A percentile compares a stretch with the other conserved stretches of the same genome.
These are phyloP conservation scores for Phoma sp. DNA, from an alignment of 2,329 filamentous ascomycete genomes.

Conservation along the genomic window DNA sequence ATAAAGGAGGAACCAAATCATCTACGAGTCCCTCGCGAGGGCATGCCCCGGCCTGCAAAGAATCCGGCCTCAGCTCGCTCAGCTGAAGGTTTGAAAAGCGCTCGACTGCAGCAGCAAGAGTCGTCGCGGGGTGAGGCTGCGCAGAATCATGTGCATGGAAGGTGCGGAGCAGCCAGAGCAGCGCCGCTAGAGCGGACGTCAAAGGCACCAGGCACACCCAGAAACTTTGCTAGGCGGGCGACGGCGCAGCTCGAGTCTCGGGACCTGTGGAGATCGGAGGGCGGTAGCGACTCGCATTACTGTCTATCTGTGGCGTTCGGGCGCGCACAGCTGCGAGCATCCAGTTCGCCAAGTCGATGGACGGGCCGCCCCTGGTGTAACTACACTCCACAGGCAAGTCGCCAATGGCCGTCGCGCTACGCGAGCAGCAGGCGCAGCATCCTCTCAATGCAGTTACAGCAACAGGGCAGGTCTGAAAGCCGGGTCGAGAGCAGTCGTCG, in stretches of 20 bases:
- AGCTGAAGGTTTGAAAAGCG: conserved; percentile 35
- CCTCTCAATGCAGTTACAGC: conserved; percentile 20
- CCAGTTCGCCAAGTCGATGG: conserved; percentile 14
- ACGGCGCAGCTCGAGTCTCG: conserved; percentile 24
- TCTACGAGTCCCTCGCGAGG: conserved; percentile 35
- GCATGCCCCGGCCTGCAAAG: conserved; percentile 29
- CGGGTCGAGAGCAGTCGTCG: conserved; percentile 1
- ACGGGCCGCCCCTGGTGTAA: conserved; percentile 11
- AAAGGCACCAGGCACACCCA: conserved; percentile 1
- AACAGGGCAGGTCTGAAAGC: conserved; percentile 3
- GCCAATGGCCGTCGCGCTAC: conserved; percentile 11
- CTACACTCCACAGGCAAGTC: conserved; percentile 12
- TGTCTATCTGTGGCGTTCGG: conserved; percentile 34
- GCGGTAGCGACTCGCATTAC: conserved; percentile 30
- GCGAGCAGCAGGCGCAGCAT: conserved; percentile 13
- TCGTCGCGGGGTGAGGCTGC: conserved; percentile 24
- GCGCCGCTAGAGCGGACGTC: not conserved
- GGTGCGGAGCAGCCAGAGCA: conserved; percentile 13
- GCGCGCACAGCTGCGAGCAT: conserved; percentile 22
- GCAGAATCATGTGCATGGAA: conserved; percentile 19
- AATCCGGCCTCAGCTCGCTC: conserved; percentile 20
- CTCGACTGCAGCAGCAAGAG: conserved; percentile 25
- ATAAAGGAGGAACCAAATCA: conserved; percentile 82
- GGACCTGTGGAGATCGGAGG: conserved; percentile 20
- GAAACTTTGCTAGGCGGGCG: conserved; percentile 14